Evolutionary conservation across 2,329 filamentous ascomycete species (phyloP), one percentile per base, ranked within the genome.

Genomic region (Aspergillus candidus): DNA sequence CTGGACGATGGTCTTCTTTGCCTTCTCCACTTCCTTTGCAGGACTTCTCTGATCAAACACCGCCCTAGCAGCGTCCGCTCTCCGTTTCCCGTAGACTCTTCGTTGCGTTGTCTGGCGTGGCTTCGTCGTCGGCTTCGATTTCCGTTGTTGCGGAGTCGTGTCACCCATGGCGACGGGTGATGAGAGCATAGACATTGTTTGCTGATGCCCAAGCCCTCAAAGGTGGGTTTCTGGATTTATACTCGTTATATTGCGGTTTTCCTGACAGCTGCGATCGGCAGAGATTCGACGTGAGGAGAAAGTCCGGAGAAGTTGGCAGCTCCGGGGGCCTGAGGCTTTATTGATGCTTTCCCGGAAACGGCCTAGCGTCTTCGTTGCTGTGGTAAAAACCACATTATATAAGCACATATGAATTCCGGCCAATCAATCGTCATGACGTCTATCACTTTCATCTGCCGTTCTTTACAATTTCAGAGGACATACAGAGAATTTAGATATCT

Each of bases 31-130:
- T 3, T 11, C 35, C 34, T 50, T 58, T 4, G 42, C 43, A 10
- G 58, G 59, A 39, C 63, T 63, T 18, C 51, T 51, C 13, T 65
- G 50, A 11, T 63, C 64, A 12, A 68, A 59, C 1, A 67, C 63
- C 3, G 65, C 63, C n/a, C 59, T 52, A 0, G 66, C 59, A 3
- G 63, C 60, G 48, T 67, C 60, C 13, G 49, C 56, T 31, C 52
- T 57, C 38, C 59, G 51, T 39, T 67, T 66, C 11, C 65, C 66
- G 32, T 67, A 67, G 10, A 68, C 65, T 43, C 53, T 59, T 39
- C 58, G 53, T 14, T 62, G 59, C 6, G 57, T 48, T 18, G 53
- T 47, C 1, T 51, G 41, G 27, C 52, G 55, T 38, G 57, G 49
- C 29, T 56, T 62, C 29, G 57, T 48, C n/a, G 50, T 45, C 32